phyloP scores from a whole-genome alignment of 495 filamentous ascomycete species.

The Tirmania nivea region DNA sequence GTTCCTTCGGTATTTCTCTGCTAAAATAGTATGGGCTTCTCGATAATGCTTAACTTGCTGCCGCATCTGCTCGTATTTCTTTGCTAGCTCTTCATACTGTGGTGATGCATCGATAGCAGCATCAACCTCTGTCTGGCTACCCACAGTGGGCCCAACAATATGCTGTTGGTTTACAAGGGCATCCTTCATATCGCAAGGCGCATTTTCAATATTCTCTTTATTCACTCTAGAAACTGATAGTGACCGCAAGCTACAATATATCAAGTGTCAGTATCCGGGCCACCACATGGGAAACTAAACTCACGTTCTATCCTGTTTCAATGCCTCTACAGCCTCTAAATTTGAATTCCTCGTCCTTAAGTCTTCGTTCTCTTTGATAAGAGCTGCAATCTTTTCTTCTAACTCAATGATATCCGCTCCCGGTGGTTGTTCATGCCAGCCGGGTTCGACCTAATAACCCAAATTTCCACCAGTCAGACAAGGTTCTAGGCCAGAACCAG shows the following conservation, averaged over 20 bases:
- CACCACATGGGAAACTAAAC: not conserved
- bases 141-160: not conserved
- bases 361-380: not conserved
- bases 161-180: too few species aligned
- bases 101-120: conserved; percentile 1
- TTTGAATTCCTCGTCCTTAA: not conserved
- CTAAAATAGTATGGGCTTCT: conserved; percentile 12
- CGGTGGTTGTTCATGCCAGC: too few species aligned
- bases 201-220: conserved; percentile 1
- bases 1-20: conserved; percentile 12
- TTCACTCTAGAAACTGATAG: conserved; percentile 3
- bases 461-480: too few species aligned
- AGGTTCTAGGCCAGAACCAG: too few species aligned
- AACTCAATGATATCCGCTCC: too few species aligned
- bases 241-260: not conserved
- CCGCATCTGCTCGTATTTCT: conserved; percentile 6
- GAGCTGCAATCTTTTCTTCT: not conserved
- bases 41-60: conserved; percentile 8
- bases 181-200: too few species aligned
- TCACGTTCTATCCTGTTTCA: not conserved
- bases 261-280: not conserved
- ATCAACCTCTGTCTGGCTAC: not conserved
- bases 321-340: not conserved
- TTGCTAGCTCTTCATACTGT: conserved; percentile 8
- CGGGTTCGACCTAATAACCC: too few species aligned